Conservation (phyloP, 495 filamentous ascomycete genomes). For the Immersiella caudata region DNA sequence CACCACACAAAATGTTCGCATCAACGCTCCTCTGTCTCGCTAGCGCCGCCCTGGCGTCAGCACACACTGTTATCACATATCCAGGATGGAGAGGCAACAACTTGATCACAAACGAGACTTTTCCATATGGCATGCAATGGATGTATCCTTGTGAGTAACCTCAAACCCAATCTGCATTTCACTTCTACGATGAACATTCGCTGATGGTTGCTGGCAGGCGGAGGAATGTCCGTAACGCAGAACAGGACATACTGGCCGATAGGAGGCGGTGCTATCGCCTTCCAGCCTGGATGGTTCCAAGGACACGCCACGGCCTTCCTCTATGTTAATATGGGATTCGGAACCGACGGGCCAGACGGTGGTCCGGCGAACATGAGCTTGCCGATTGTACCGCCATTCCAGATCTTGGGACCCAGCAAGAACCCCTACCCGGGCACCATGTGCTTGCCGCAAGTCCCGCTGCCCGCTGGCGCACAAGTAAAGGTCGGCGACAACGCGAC, state of each 20-base stretch:
- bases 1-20: conserved; percentile 44
- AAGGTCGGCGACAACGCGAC: conserved; percentile 88
- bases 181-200: background rate
- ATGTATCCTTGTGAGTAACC: conserved; percentile 86
- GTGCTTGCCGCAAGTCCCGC: conserved; percentile 87
- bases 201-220: conserved; percentile 60
- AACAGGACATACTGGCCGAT: conserved; percentile 95
- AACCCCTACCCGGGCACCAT: conserved; percentile 82
- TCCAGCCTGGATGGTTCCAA: conserved; percentile 94
- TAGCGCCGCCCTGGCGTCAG: conserved; percentile 59
- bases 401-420: conserved; percentile 81
- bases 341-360: conserved; percentile 59
- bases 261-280: conserved; percentile 76
- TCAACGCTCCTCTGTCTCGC: conserved; percentile 55
- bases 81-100: conserved; percentile 96
- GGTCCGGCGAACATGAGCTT: conserved; percentile 86
- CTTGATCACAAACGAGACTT: conserved; percentile 75
- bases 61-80: conserved; percentile 90
- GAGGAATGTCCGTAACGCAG: conserved; percentile 73
- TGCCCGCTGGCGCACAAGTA: conserved; percentile 72
- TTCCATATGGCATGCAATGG: conserved; percentile 97
- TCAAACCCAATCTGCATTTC: background rate
- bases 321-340: conserved; percentile 93
- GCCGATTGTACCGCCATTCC: conserved; percentile 79
- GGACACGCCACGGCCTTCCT: conserved; percentile 84